phyloP scores from a whole-genome alignment of 768 basidiomycete species.

The Suillus bovinus region DNA sequence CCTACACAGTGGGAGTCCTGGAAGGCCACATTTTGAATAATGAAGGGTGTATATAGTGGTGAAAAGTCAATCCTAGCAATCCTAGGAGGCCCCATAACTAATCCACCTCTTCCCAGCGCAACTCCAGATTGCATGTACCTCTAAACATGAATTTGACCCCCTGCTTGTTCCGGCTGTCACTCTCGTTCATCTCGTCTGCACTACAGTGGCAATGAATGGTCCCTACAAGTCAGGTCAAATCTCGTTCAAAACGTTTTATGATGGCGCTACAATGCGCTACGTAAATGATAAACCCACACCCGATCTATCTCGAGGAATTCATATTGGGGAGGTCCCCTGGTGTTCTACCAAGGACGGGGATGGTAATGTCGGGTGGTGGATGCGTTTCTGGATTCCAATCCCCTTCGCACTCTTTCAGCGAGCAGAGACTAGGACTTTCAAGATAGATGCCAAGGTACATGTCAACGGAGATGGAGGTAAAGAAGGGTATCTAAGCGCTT shows the following conservation, averaged over 20 bases:
- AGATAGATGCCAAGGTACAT: constrained; percentile 38
- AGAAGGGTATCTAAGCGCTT: constrained; percentile 18
- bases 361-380: constrained; percentile 28
- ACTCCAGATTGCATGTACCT: constrained; percentile 24
- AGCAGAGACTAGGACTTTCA: constrained; percentile 46
- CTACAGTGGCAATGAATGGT: constrained; percentile 3
- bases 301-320: constrained; percentile 14
- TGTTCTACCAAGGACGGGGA: constrained; percentile 6
- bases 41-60: too few relatives aligned
- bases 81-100: too few relatives aligned
- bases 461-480: constrained; percentile 26
- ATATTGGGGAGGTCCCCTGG: constrained; percentile 19
- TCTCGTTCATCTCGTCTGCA: constrained; percentile 23
- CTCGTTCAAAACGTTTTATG: neutral
- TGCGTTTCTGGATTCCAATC: constrained; percentile 38
- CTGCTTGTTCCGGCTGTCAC: constrained; percentile 13
- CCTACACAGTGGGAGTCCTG: too few relatives aligned
- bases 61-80: too few relatives aligned
- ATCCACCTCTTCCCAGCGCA: constrained; percentile 25
- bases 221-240: neutral
- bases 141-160: constrained; percentile 11
- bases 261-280: constrained; percentile 9
- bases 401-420: constrained; percentile 46
- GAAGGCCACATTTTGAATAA: too few relatives aligned
- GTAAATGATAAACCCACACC: neutral